These are phyloP conservation scores for Suhomyces prunicola DNA, from an alignment of 805 yeast genomes.

Conservation along the genomic window DNA sequence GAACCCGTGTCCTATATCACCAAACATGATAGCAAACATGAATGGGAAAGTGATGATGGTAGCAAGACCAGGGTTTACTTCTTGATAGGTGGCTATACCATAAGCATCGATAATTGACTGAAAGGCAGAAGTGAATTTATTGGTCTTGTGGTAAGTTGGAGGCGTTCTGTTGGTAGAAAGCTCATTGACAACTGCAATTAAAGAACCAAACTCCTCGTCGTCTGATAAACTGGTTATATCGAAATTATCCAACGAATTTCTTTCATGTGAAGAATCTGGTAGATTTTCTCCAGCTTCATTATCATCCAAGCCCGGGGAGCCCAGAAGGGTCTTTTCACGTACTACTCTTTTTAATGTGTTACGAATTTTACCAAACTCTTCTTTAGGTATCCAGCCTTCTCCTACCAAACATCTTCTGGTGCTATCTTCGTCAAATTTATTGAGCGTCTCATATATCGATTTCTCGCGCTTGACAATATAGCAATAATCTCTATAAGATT, in stretches of 20 bases:
- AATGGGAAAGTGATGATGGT: conserved; percentile 95
- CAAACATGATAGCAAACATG: conserved; percentile 99
- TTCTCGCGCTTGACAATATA: conserved; percentile 50
- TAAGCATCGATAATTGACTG: conserved; percentile 94
- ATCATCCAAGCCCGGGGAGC: conserved; percentile 6
- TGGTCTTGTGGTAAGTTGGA: conserved; percentile 93
- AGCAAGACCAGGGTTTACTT: conserved; percentile 94
- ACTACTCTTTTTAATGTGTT: conserved; percentile 43
- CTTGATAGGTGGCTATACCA: conserved; percentile 89
- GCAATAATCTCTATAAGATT: conserved; percentile 28
- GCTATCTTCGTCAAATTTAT: conserved; percentile 65
- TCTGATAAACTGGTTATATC: conserved; percentile 6
- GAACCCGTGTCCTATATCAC: conserved; percentile 96
- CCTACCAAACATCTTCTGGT: conserved; percentile 64
- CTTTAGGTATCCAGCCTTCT: conserved; percentile 72
- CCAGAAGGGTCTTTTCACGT: conserved; percentile 27
- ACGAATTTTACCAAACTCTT: conserved; percentile 40
- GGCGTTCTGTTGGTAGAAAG: conserved; percentile 82
- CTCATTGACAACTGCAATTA: conserved; percentile 39
- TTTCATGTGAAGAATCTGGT: not conserved
- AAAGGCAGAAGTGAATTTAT: conserved; percentile 90
- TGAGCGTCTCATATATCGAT: conserved; percentile 55
- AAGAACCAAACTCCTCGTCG: conserved; percentile 10
- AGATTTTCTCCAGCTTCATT: not conserved
- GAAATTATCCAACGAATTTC: conserved; percentile 20